Evolutionary conservation across 2,329 filamentous ascomycete species (phyloP), one percentile per base, ranked within the genome.

Genomic region (Aspergillus neotritici): DNA sequence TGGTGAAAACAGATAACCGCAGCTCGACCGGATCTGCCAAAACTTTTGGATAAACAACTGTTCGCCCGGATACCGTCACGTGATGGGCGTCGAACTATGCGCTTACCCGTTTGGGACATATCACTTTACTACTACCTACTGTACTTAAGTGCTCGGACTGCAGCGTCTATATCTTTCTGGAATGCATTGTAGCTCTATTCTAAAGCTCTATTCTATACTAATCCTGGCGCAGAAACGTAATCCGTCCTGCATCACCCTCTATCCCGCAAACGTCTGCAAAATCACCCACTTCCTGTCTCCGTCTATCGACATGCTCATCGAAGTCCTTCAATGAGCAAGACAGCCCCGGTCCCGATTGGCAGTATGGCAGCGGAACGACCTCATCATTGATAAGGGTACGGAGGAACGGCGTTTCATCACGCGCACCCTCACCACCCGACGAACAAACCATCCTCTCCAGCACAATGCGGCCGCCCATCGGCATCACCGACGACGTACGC

Each of bases 361-460:
- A 78, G 16, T 64, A 68, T 3, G 71, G 67, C 3, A 79, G 53
- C 3, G 69, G 66, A 1, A 77, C 69, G 21, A 79, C 71, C 7
- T 71, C 75, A 51, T 81, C 78, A 52, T 81, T 81, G 54, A 81
- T 70, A 35, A 76, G 77, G 45, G 80, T 55, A 13, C 77, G 69
- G 15, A 81, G 64, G 47, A 68, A 78, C 4, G 47, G 37, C 4
- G 63, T 55, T 2, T 61, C 47, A 4, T 49, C 40, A 8, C 5
- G 14, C 12, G 56, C 40, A 16, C 43, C 34, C 12, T 43, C 35
- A 13, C 14, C 15, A 7, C 51, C 39, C 9, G 50, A 38, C 5
- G 53, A 46, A 50, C 75, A 80, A 7, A 61, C 60, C 16, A 80
- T 60, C 9, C 77, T 63, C 52, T 82, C 78, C 43, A 81, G 65